Percentiles rank a stretch among this genome's conserved stretches.
These are phyloP conservation scores for Aspergillus ochraceoroseus DNA, from an alignment of 2,329 filamentous ascomycete genomes.

Conservation along the genomic window DNA sequence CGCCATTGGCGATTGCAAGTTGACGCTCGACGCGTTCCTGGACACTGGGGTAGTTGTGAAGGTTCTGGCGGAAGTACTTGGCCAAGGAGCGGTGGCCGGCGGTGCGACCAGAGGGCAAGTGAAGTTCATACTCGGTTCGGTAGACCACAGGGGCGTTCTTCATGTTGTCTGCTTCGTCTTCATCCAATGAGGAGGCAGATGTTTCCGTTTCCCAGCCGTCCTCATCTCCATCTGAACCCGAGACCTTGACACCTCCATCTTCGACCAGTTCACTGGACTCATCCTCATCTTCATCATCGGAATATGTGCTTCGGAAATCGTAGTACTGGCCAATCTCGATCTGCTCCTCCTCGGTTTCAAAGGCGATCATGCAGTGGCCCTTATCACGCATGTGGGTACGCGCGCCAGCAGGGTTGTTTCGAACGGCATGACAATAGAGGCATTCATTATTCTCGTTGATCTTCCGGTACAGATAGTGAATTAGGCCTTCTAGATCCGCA, in stretches of 20 bases:
- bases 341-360: conserved; percentile 80
- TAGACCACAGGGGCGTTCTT: conserved; percentile 73
- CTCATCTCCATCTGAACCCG: conserved; percentile 43
- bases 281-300: conserved; percentile 65
- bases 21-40: conserved; percentile 67
- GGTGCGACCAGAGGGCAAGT: conserved; percentile 81
- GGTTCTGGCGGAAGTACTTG: conserved; percentile 87
- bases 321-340: conserved; percentile 94
- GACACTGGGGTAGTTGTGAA: conserved; percentile 73
- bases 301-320: conserved; percentile 94
- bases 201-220: conserved; percentile 95
- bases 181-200: conserved; percentile 80
- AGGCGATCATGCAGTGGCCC: conserved; percentile 94
- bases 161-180: conserved; percentile 74
- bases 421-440: conserved; percentile 78
- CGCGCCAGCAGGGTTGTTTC: conserved; percentile 70
- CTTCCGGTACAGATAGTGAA: conserved; percentile 72
- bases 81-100: conserved; percentile 86
- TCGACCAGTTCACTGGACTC: conserved; percentile 46
- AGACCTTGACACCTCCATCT: conserved; percentile 60
- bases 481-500: conserved; percentile 72
- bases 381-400: conserved; percentile 98
- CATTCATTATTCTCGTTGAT: conserved; percentile 78
- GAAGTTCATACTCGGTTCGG: conserved; percentile 87
- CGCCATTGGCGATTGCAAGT: conserved; percentile 52